phyloP scores from a whole-genome alignment of 805 yeast species.

The Wickerhamomyces alni region DNA sequence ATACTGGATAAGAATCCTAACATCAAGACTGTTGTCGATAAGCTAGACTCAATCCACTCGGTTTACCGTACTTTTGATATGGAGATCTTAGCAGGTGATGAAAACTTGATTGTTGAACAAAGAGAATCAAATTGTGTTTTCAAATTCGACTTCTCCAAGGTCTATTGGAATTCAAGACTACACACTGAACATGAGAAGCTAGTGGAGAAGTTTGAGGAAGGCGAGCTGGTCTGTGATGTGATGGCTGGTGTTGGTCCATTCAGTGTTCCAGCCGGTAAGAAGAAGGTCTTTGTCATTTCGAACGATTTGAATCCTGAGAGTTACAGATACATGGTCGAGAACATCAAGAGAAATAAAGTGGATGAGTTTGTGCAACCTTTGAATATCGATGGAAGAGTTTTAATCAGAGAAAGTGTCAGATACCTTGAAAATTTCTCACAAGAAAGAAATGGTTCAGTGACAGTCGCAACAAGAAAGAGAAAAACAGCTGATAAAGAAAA shows the following conservation, averaged over 20 bases:
- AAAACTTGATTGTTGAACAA: constrained; percentile 74
- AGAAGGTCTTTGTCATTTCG: constrained; percentile 73
- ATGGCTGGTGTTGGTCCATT: constrained; percentile 99
- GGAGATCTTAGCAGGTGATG: constrained; percentile 88
- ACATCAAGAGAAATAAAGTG: constrained; percentile 61
- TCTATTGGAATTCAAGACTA: constrained; percentile 94
- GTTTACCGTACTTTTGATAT: constrained; percentile 87
- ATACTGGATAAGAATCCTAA: constrained; percentile 73
- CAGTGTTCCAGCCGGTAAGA: constrained; percentile 92
- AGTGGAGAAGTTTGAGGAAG: constrained; percentile 50
- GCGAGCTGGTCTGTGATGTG: constrained; percentile 85
- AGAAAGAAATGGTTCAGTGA: constrained; percentile 29
- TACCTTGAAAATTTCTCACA: constrained; percentile 43
- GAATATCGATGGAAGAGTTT: constrained; percentile 79
- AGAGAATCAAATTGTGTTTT: constrained; percentile 82
- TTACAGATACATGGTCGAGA: constrained; percentile 59
- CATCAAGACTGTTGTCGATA: constrained; percentile 86
- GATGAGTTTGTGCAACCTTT: constrained; percentile 49
- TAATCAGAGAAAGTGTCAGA: constrained; percentile 57
- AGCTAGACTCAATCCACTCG: constrained; percentile 80
- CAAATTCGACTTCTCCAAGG: constrained; percentile 84
- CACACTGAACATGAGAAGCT: constrained; percentile 91
- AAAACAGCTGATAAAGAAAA: constrained; percentile 25
- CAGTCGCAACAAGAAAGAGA: constrained; percentile 33
- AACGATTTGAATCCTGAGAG: constrained; percentile 92